These are phyloP conservation scores for Mucor circinelloides DNA, from an alignment of 371 early-diverging fungal genomes.

Conservation along the genomic window DNA sequence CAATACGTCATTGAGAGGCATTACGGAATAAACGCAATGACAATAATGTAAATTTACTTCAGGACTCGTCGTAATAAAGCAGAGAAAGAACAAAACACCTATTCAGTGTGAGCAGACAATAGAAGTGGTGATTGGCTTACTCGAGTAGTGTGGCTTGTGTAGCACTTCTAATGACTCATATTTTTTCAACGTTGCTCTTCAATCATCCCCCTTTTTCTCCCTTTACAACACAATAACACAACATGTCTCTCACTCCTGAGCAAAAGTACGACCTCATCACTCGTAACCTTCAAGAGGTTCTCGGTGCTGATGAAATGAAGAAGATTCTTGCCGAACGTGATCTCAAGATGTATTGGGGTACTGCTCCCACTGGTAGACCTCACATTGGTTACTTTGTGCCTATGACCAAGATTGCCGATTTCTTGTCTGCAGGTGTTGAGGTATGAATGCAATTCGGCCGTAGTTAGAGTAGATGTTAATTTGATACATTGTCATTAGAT, in stretches of 20 bases:
- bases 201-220: background rate
- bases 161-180: conserved; percentile 10
- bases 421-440: conserved; percentile 88
- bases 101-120: background rate
- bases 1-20: no score
- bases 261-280: conserved; percentile 90
- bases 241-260: conserved; percentile 58
- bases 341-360: conserved; percentile 99
- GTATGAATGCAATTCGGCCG: conserved; percentile 16
- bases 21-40: no score
- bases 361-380: conserved; percentile 98
- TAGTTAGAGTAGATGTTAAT: background rate
- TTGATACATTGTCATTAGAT: conserved; percentile 58
- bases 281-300: conserved; percentile 96
- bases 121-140: no score
- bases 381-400: conserved; percentile 99
- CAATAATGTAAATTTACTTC: no score
- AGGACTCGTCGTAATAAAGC: no score
- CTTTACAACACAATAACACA: background rate
- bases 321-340: conserved; percentile 88
- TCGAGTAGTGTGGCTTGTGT: conserved; percentile 8
- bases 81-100: no score
- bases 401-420: conserved; percentile 98
- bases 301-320: conserved; percentile 92
- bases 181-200: conserved; percentile 2